Evolutionary conservation across 352 stramenopile species (phyloP), one percentile per base, ranked within the genome.

Genomic region (Pythium dissotocum): DNA sequence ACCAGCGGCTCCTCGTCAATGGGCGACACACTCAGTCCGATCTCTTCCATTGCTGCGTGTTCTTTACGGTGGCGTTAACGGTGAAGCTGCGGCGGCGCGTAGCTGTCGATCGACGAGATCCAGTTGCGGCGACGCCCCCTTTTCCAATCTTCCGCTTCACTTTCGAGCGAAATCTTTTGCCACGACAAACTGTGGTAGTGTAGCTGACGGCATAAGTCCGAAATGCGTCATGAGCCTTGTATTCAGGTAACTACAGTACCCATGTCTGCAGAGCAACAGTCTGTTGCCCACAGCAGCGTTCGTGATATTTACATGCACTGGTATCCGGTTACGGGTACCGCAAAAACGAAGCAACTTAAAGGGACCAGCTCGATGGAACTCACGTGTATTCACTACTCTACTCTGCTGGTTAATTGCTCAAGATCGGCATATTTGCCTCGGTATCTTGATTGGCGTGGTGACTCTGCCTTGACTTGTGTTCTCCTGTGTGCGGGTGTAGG

Each of bases 1-100:
- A 77, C 65, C 30, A 74, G 40, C 53, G 71, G 71, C 71, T 77
- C 71, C 54, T 74, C 71, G 26, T 77, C 68, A 46, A 74, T 73
- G 9, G 61, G 71, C 59, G 59, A 63, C 44, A 58, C 21, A 52
- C 52, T 67, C 35, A 76, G 44, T 63, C 69, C 69, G 56, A 76
- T 72, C 55, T 76, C 69, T 58, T 76, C 69, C 69, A 76, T 76
- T 36, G 40, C 59, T 44, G 21, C 32, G 16, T 16, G 7, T 8
- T 56, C 49, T 36, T 14, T 56, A 10, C 10, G 10, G 24, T 56
- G 49, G 21, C 24, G 42, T 49, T 21, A 49, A 18, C 48, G 48
- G 48, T 21, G 48, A 35, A 24, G n/a, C 3, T 24, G 2, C 21
- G 0, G 58, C 18, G 26, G 9, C 51, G 14, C 51, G 24, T 33